Evolutionary conservation across 768 basidiomycete species (phyloP).

Genomic region (Amanita polypyramis): DNA sequence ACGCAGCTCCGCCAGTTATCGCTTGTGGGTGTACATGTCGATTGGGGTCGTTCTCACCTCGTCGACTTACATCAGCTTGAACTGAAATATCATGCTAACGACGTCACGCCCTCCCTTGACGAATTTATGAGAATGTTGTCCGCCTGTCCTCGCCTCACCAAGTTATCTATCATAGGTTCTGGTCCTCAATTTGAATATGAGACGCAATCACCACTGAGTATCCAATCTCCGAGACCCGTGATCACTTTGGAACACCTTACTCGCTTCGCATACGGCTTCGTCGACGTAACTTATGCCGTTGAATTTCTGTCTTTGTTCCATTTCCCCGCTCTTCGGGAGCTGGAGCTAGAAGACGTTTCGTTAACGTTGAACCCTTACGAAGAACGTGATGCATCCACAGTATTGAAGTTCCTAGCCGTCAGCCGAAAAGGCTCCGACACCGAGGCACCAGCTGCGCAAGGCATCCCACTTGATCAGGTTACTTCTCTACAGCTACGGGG

Average conservation of each 20-base stretch:
- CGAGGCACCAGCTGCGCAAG: neutral
- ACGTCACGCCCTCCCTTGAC: slow-evolving; percentile 41
- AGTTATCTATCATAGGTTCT: slow-evolving; percentile 42
- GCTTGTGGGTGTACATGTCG: slow-evolving; percentile 47
- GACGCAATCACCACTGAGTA: neutral
- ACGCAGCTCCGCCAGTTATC: slow-evolving; percentile 28
- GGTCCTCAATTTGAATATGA: slow-evolving; percentile 28
- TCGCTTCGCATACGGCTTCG: slow-evolving; percentile 31
- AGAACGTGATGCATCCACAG: slow-evolving; percentile 3
- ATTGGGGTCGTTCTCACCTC: slow-evolving; percentile 36
- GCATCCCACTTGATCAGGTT: neutral
- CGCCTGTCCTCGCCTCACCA: slow-evolving; percentile 29
- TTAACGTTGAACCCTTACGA: slow-evolving; percentile 11
- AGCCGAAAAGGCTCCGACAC: neutral
- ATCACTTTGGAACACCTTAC: slow-evolving; percentile 15
- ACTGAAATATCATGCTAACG: slow-evolving; percentile 44
- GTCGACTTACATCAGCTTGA: slow-evolving; percentile 34
- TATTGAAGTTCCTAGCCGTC: slow-evolving; percentile 2
- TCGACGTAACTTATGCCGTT: slow-evolving; percentile 28
- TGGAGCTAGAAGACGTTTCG: slow-evolving; percentile 38
- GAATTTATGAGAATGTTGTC: slow-evolving; percentile 35
- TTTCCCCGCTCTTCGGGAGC: slow-evolving; percentile 24
- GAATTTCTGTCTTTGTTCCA: slow-evolving; percentile 26
- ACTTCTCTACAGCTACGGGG: slow-evolving; percentile 3
- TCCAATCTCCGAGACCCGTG: neutral